Evolutionary conservation across 139 green algal species (phyloP), one percentile per base, ranked within the genome.

Genomic region (Prasinococcaceae sp.): DNA sequence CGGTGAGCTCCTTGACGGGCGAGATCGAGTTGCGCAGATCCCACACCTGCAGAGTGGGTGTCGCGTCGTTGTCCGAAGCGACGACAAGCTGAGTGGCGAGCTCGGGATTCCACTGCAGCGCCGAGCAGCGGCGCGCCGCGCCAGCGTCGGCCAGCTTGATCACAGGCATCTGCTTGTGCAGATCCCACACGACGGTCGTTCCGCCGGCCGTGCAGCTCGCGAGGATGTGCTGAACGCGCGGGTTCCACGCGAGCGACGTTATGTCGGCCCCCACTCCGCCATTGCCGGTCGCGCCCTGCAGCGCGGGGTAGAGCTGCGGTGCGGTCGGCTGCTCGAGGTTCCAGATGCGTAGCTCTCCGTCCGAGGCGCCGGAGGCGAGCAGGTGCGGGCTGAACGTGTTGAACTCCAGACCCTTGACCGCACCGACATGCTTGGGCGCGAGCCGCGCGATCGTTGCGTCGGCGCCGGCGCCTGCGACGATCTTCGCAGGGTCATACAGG

Each of bases 271-370:
- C 60, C 8, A 46, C 47, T n/a, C n/a, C n/a, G n/a, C n/a, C n/a
- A n/a, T n/a, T n/a, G n/a, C n/a, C n/a, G n/a, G 28, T 52, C 17
- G 26, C 16, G 17, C 46, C 54, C 55, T 80, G 73, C 33, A 83
- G 60, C 0, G 70, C 52, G 1, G 80, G 79, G 50, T 78, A 89
- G 17, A 75, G 53, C 8, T 47, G 64, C 2, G 90, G 90, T 23
- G 69, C 65, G 1, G 66, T 16, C 0, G 88, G 85, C 43, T 85
- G 83, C 16, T 66, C 74, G 19, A 98, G 44, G 61, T 97, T 84
- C 92, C 92, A 99, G 30, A 99, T 92, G 68, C 75, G 84, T 23
- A 97, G 58, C 54, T 98, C 90, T 14, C 81, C 84, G 55, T 95
- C 89, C 5, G 60, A 72, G 20, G 69, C 84, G 4, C 86, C 90